Conservation (phyloP, 768 basidiomycete species). For the Suillus alpinus region DNA sequence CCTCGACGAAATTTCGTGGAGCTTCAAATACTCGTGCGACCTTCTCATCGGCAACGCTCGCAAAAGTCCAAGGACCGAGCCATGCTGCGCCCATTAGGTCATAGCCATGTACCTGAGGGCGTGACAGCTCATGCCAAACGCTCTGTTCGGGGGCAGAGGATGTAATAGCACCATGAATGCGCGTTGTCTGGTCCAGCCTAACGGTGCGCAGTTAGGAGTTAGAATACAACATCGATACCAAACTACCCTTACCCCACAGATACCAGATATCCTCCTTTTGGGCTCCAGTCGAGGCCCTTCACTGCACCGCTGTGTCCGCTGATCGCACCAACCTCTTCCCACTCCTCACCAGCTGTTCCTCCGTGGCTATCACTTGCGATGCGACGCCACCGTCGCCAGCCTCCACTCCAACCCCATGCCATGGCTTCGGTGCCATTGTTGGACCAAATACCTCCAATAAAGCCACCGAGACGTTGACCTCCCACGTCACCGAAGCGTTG, state of each 20-base stretch:
- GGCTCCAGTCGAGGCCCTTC: constrained; percentile 83
- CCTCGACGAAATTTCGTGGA: constrained; percentile 72
- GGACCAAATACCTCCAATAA: constrained; percentile 88
- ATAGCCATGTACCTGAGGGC: constrained; percentile 97
- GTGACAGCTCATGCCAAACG: constrained; percentile 82
- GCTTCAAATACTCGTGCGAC: constrained; percentile 93
- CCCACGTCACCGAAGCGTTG: constrained; percentile 94
- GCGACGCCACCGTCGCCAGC: constrained; percentile 85
- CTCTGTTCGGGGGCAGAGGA: constrained; percentile 13
- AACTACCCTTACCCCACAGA: constrained; percentile 66
- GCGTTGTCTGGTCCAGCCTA: constrained; percentile 89
- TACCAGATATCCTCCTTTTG: constrained; percentile 79
- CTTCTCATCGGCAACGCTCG: constrained; percentile 94
- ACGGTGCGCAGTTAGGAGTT: constrained; percentile 5
- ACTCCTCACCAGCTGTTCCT: constrained; percentile 40
- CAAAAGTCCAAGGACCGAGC: constrained; percentile 73
- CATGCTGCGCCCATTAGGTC: constrained; percentile 82
- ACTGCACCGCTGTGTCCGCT: constrained; percentile 85
- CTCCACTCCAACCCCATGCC: constrained; percentile 93
- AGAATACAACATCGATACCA: not conserved
- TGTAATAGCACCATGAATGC: constrained; percentile 71
- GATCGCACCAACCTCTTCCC: constrained; percentile 78
- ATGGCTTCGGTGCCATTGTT: constrained; percentile 58
- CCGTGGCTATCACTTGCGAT: constrained; percentile 13
- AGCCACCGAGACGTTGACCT: constrained; percentile 87